phyloP scores from a whole-genome alignment of 2,329 filamentous ascomycete genomes.

The Pyrenophora seminiperda region DNA sequence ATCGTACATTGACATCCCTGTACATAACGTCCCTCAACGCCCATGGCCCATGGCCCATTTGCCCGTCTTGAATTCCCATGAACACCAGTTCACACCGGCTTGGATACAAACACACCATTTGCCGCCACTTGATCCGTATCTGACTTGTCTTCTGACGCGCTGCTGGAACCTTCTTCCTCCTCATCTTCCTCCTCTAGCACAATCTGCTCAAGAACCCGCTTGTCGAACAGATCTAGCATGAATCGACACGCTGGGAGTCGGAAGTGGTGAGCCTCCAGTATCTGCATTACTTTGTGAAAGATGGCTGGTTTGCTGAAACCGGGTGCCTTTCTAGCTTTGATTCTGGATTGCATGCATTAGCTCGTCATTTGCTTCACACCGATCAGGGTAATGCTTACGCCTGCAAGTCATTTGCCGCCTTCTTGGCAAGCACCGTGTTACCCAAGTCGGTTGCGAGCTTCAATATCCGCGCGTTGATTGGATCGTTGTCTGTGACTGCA shows the following conservation, averaged over 20 bases:
- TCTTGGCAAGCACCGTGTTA: constrained; percentile 90
- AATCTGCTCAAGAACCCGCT: constrained; percentile 80
- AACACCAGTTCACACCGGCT: constrained; percentile 21
- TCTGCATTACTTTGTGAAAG: constrained; percentile 81
- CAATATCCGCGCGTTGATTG: constrained; percentile 73
- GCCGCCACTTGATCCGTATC: constrained; percentile 26
- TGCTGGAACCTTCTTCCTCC: constrained; percentile 41
- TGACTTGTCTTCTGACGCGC: constrained; percentile 42
- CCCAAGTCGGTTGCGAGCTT: constrained; percentile 86
- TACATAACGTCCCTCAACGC: constrained; percentile 24
- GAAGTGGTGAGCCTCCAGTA: constrained; percentile 90
- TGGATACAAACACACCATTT: constrained; percentile 23
- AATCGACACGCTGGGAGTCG: constrained; percentile 84
- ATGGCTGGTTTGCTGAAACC: constrained; percentile 77
- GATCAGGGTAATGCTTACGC: constrained; percentile 48
- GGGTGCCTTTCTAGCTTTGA: constrained; percentile 75
- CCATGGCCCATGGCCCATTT: constrained; percentile 8
- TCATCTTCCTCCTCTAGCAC: constrained; percentile 74
- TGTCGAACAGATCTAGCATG: constrained; percentile 93
- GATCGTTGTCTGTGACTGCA: constrained; percentile 65
- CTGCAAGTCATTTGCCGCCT: constrained; percentile 79
- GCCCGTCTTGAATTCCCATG: constrained; percentile 8
- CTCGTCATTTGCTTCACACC: not conserved
- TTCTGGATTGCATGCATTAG: constrained; percentile 53
- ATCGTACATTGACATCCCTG: constrained; percentile 14